Percentiles rank a stretch among this genome's conserved stretches.
These are phyloP conservation scores for Candida corydali DNA, from an alignment of 805 yeast species.

Conservation along the genomic window DNA sequence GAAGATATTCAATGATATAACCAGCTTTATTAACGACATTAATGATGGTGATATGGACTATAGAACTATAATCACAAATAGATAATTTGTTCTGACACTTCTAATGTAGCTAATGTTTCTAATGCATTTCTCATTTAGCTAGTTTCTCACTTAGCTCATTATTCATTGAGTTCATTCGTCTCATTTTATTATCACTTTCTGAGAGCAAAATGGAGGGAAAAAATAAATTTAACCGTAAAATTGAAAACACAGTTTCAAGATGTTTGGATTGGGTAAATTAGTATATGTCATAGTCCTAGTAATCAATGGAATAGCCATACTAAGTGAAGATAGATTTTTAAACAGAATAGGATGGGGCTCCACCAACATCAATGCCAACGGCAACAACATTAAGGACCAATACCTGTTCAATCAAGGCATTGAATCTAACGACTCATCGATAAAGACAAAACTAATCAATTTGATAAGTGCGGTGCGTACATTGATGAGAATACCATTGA, in stretches of 20 bases:
- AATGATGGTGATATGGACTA: slow-evolving; percentile 31
- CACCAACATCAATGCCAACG: slow-evolving; percentile 14
- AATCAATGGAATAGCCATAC: slow-evolving; percentile 71
- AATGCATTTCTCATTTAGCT: too few species aligned
- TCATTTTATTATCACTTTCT: too few species aligned
- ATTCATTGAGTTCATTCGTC: too few species aligned
- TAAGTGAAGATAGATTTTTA: slow-evolving; percentile 76
- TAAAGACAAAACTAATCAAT: slow-evolving; percentile 57
- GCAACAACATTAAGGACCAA: slow-evolving; percentile 11
- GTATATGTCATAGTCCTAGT: slow-evolving; percentile 55
- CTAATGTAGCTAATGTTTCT: too few species aligned
- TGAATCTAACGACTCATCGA: slow-evolving; percentile 32
- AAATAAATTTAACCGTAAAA: too few species aligned
- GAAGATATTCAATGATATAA: slow-evolving; percentile 57
- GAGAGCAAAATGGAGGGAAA: too few species aligned
- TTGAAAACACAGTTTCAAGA: slow-evolving; percentile 9
- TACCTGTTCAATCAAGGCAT: slow-evolving; percentile 38
- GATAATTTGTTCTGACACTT: too few species aligned
- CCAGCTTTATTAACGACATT: slow-evolving; percentile 54
- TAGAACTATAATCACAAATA: slow-evolving; percentile 2
- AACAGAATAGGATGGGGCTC: slow-evolving; percentile 49
- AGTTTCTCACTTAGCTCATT: too few species aligned
- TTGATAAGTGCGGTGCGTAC: slow-evolving; percentile 74
- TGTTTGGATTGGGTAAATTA: slow-evolving; percentile 62
- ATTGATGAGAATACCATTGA: slow-evolving; percentile 68